Conservation (phyloP, 345 rosid genomes). For the Isatis tinctoria region DNA sequence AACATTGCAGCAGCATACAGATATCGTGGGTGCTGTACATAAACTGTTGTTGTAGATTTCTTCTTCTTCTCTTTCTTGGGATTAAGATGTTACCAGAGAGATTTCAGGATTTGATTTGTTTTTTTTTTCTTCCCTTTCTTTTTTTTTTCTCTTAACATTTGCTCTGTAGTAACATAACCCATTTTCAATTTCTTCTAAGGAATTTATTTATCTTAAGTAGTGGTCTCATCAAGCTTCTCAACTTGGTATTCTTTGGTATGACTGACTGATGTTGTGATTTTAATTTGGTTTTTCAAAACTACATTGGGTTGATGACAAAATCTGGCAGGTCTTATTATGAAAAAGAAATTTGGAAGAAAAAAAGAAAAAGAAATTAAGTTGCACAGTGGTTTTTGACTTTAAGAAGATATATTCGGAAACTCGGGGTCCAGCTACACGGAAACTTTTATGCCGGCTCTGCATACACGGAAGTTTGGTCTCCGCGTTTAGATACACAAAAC, state of each 20-base stretch:
- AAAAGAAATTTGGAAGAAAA: too few relatives aligned
- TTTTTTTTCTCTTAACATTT: background rate
- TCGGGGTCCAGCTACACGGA: too few relatives aligned
- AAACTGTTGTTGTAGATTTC: constrained; percentile 16
- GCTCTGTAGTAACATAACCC: constrained; percentile 13
- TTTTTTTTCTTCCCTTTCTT: background rate
- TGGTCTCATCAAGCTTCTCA: background rate
- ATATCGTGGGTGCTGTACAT: constrained; percentile 46
- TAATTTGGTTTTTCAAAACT: background rate
- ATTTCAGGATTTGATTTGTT: background rate
- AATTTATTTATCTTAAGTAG: background rate
- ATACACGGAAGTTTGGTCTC: too few relatives aligned
- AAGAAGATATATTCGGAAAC: too few relatives aligned
- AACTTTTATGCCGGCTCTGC: too few relatives aligned
- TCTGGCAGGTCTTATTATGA: too few relatives aligned
- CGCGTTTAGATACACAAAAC: too few relatives aligned
- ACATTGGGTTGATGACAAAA: background rate
- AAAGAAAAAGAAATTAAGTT: too few relatives aligned
- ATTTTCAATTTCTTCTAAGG: background rate
- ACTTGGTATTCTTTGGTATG: background rate
- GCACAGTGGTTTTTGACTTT: too few relatives aligned
- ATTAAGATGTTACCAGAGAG: background rate
- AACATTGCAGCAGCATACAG: constrained; percentile 50
- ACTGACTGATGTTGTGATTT: background rate
- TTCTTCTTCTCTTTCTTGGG: constrained; percentile 14